Evolutionary conservation across 2,329 filamentous ascomycete genomes (phyloP), one percentile per base, ranked within the genome.

Genomic region (Didymella segeticola): DNA sequence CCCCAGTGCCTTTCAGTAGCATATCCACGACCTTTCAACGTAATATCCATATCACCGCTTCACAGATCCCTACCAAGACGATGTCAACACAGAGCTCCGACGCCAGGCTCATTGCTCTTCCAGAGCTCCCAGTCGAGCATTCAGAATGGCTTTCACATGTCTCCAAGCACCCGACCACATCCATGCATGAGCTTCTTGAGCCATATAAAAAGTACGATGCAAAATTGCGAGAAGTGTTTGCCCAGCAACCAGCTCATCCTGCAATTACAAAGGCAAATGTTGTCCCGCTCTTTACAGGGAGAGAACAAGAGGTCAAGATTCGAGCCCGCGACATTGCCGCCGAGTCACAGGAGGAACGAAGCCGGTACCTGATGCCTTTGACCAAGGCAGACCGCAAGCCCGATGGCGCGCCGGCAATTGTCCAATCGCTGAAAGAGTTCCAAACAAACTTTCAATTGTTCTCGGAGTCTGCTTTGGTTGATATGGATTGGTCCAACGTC

Each of bases 401-500:
- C 0, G 76, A 85, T 68, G 87, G 84, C 5, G 83, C 86, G 1
- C 84, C 84, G 3, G 90, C 91, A 2, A 82, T 89, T 4, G 90
- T 93, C 0, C 70, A 80, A 20, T 82, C 82, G 11, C 69, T 95
- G 38, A 80, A 83, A 41, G 86, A 90, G 25, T 96, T 95, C 64
- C 86, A 87, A 69, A 83, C 84, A 42, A 93, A 95, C 74, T 93
- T 96, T 75, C 84, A 84, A 53, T 71, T 96, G 53, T 96, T 96
- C 69, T 91, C 88, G 1, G 91, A 96, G 74, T 89, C 85, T 1
- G 87, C 89, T 0, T 78, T 96, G 23, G 80, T 81, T 25, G 90
- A 93, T 42, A 71, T 96, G 62, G 85, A 93, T 69, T 96, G 91
- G 91, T 85, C 76, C 67, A 95, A 95, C 69, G 85, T 96, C 14